A percentile compares a stretch with the other conserved stretches of the same genome.
Evolutionary conservation across 768 basidiomycete genomes (phyloP).

Genomic region (Flagelloscypha sp.): DNA sequence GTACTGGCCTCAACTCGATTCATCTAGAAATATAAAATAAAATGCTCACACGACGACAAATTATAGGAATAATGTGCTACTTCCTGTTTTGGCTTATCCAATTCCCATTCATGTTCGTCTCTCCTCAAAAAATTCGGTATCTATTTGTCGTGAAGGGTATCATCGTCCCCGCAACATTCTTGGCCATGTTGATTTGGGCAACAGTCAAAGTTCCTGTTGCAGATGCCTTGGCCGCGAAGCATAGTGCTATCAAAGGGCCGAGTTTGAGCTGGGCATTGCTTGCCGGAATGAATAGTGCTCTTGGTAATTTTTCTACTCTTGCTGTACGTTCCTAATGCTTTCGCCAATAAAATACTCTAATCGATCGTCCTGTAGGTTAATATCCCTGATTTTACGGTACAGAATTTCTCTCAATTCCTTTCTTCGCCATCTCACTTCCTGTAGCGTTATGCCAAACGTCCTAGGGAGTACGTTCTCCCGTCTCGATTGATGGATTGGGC

Average conservation of each 20-base stretch:
- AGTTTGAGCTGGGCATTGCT: constrained; percentile 74
- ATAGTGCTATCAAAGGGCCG: constrained; percentile 43
- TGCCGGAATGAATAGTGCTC: constrained; percentile 62
- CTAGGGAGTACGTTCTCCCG: constrained; percentile 40
- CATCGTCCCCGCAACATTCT: constrained; percentile 54
- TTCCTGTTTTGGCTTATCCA: constrained; percentile 74
- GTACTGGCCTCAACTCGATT: constrained; percentile 19
- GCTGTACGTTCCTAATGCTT: too few species aligned
- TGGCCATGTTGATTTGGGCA: constrained; percentile 76
- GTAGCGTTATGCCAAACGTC: constrained; percentile 66
- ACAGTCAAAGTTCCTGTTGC: constrained; percentile 57
- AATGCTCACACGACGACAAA: constrained; percentile 4
- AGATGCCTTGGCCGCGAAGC: constrained; percentile 49
- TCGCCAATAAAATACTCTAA: too few species aligned
- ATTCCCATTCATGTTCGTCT: constrained; percentile 66
- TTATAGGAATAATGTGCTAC: constrained; percentile 61
- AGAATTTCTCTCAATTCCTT: constrained; percentile 6
- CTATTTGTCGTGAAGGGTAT: constrained; percentile 66
- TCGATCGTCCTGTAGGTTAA: too few species aligned
- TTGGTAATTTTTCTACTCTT: constrained; percentile 67
- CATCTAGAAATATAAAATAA: neutral
- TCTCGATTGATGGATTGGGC: neutral
- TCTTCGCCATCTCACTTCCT: too few species aligned
- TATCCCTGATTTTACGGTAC: constrained; percentile 76
- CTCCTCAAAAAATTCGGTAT: constrained; percentile 70